These are phyloP conservation scores for Ceratobasidium sp. DNA, from an alignment of 1,284 basidiomycete species.

Conservation along the genomic window DNA sequence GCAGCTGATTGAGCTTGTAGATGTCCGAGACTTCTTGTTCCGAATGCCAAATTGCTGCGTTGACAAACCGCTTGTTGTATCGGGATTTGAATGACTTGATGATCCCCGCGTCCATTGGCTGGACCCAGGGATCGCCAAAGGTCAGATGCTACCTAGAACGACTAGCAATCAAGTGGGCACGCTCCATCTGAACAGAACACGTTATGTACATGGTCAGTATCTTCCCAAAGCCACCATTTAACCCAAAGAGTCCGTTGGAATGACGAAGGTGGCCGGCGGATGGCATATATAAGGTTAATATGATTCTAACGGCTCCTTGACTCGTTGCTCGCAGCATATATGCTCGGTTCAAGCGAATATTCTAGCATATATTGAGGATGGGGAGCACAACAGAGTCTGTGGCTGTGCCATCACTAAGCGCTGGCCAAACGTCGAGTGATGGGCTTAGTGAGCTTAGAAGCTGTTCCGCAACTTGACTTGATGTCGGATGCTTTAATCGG, in stretches of 20 bases:
- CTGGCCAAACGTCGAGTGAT: neutral
- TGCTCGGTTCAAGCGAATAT: slow-evolving; percentile 6
- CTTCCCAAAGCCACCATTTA: neutral
- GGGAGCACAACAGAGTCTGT: neutral
- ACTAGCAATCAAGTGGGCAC: neutral
- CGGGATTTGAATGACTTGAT: slow-evolving; percentile 46
- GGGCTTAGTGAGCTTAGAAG: slow-evolving; percentile 21
- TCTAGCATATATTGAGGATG: slow-evolving; percentile 36
- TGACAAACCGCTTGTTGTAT: slow-evolving; percentile 15
- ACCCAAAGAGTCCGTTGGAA: neutral
- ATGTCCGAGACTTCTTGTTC: slow-evolving; percentile 15
- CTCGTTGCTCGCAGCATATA: neutral
- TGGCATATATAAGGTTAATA: neutral
- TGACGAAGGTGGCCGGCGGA: neutral
- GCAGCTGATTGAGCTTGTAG: slow-evolving; percentile 39
- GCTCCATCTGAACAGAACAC: neutral
- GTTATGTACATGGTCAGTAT: neutral
- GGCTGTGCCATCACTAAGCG: neutral
- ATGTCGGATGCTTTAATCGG: too few species aligned
- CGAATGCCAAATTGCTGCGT: slow-evolving; percentile 15
- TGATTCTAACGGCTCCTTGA: neutral
- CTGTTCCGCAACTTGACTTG: too few species aligned
- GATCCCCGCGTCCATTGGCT: slow-evolving; percentile 45
- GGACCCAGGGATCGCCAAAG: slow-evolving; percentile 15
- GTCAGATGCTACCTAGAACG: neutral